Evolutionary conservation across 1,139 yeast genomes (phyloP).

Genomic region (Hyphopichia wangnamkhiaoensis): DNA sequence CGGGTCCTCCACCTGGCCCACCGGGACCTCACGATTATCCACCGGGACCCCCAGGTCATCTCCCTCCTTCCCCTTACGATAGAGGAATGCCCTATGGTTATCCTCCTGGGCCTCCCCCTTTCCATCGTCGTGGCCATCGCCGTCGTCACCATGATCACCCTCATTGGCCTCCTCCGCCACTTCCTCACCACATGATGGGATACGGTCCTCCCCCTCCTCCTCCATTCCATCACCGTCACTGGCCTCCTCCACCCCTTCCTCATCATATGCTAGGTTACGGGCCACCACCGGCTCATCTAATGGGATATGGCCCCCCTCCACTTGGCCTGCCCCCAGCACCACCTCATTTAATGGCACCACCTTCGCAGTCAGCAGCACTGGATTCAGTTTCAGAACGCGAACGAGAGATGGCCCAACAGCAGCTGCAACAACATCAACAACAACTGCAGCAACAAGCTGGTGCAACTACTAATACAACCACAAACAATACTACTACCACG

Average conservation of each 20-base stretch:
- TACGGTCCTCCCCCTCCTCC: conserved; percentile 8
- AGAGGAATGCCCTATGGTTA: conserved; percentile 1
- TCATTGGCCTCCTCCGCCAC: conserved; percentile 7
- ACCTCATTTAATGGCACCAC: conserved; percentile 4
- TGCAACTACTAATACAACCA: not conserved
- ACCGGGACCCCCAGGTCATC: not conserved
- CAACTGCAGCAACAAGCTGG: not conserved
- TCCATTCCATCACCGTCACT: conserved; percentile 8
- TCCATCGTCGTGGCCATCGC: not conserved
- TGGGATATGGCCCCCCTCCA: conserved; percentile 6
- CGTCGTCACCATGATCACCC: conserved; percentile 5
- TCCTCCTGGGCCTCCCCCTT: conserved; percentile 5
- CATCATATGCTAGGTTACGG: conserved; percentile 4
- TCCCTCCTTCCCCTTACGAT: conserved; percentile 4
- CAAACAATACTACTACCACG: not conserved
- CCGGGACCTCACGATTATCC: conserved; percentile 1
- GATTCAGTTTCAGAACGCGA: not conserved
- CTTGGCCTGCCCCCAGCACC: conserved; percentile 9
- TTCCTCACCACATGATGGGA: conserved; percentile 3
- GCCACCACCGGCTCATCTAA: conserved; percentile 11
- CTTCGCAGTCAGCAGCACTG: not conserved
- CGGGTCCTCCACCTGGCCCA: conserved; percentile 3
- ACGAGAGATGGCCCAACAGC: not conserved
- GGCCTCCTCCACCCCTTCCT: conserved; percentile 10
- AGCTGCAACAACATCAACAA: not conserved